Evolutionary conservation across 2,329 filamentous ascomycete species (phyloP), one percentile per base, ranked within the genome.

Genomic region (Raffaelea albimanens): DNA sequence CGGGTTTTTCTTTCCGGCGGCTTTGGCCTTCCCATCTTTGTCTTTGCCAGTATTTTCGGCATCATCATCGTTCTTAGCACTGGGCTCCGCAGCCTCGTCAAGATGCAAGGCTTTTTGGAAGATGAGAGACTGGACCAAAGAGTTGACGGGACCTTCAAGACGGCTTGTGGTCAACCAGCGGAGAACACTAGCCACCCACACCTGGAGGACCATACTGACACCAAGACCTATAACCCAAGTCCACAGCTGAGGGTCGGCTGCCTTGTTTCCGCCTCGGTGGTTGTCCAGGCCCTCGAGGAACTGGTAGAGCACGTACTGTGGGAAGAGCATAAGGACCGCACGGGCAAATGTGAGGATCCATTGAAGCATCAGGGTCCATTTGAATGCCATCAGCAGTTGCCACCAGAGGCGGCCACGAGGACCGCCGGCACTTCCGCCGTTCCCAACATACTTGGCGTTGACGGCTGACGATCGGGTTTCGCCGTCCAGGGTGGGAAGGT

Each of bases 21-120:
- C 38, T 21, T 38, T 45, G n/a, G 47, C 47, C 34, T 55, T 53
- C n/a, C n/a, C 22, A n/a, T 34, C 42, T 22, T 50, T 39, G 22
- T 14, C 38, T 3, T 45, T 40, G 14, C n/a, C 38, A 19, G 36
- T 18, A 8, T 41, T 21, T 21, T n/a, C n/a, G 25, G 16, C 9
- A 23, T 19, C 25, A 8, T 38, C 34, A 5, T 38, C 8, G 14
- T 10, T 19, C 7, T 49, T 49, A 11, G 47, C 40, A 16, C 52
- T 50, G 0, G 52, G 51, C 11, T 56, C 54, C 2, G 62, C 59
- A 4, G 58, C 59, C 40, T 64, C 63, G 41, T 63, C 62, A 18
- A 63, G 59, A 23, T 56, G 59, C 25, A 65, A 53, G 9, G 62
- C 62, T 46, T 65, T 65, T 40, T 59, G 55, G 41, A 65, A 65